Evolutionary conservation across 768 basidiomycete species (phyloP), one percentile per base, ranked within the genome.

Genomic region (Fistulinella prunicolor): DNA sequence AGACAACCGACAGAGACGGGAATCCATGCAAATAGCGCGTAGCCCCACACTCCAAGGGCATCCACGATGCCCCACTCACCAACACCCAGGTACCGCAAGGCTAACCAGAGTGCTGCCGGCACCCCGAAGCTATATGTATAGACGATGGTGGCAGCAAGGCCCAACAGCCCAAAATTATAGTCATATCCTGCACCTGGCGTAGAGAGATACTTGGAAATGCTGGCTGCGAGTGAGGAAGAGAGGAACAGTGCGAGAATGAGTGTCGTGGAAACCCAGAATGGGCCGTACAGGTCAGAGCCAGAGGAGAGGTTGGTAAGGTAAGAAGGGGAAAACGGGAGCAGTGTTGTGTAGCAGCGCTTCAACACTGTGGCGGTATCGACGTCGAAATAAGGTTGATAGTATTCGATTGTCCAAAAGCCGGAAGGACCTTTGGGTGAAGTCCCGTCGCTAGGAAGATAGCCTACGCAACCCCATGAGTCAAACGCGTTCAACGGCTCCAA

Each of bases 211-310:
- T 82, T 78, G 2, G 86, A 75, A 56, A 98, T 86, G 39, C 91
- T 91, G 14, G 90, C 83, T 8, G 86, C 90, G 32, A 98, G 84
- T 28, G 90, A 93, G 2, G 95, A 96, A 21, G 89, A 94, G 49
- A 96, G 81, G 74, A 94, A 97, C 50, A 97, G 82, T 0, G 86
- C 78, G 63, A 98, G 91, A 37, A 96, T 86, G 53, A 99, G 82
- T 1, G 95, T 98, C 1, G 94, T 95, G 30, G 96, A 79, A 1
- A 94, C 92, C 95, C 95, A 99, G 73, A 99, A 97, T 1, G 95
- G 94, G 0, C 94, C 94, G 63, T 89, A 87, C 34, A 90, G 79
- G 63, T 90, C 88, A 34, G 55, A 56, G 9, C 64, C 62, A 14
- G 75, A 64, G 35, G 83, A 75, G 36, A 86, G 86, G 44, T 74